These are phyloP conservation scores for Chrysoporthe cubensis DNA, from an alignment of 2,329 filamentous ascomycete genomes.

Conservation along the genomic window DNA sequence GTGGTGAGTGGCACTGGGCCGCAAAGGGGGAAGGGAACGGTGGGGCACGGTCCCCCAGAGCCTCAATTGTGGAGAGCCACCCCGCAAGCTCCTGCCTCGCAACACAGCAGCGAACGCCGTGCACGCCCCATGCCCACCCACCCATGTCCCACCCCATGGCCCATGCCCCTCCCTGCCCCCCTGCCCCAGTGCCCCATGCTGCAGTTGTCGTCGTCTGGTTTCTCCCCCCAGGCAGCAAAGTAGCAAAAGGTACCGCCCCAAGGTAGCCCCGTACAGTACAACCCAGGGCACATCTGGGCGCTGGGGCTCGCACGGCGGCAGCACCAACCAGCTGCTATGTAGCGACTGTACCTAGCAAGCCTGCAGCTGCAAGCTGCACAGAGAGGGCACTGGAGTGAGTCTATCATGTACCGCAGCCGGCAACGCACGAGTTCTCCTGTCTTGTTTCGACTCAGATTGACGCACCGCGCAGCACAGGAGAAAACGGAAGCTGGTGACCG, in stretches of 20 bases:
- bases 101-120: background rate
- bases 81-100: background rate
- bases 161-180: too few relatives aligned
- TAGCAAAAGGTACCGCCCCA: background rate
- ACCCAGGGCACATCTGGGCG: too few relatives aligned
- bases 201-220: too few relatives aligned
- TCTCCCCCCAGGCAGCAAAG: background rate
- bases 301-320: too few relatives aligned
- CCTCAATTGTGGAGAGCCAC: constrained; percentile 4
- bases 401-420: background rate
- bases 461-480: background rate
- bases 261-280: background rate
- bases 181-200: too few relatives aligned
- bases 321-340: too few relatives aligned
- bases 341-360: too few relatives aligned
- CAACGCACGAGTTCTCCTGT: too few relatives aligned
- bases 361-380: too few relatives aligned
- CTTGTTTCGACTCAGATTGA: too few relatives aligned
- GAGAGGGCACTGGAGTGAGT: background rate
- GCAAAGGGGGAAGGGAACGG: background rate
- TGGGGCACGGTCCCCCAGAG: background rate
- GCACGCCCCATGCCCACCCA: too few relatives aligned
- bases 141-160: too few relatives aligned
- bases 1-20: background rate
- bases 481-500: constrained; percentile 1